Conservation (phyloP, 192 early-diverging fungal species). For the Coemansia sp. region DNA sequence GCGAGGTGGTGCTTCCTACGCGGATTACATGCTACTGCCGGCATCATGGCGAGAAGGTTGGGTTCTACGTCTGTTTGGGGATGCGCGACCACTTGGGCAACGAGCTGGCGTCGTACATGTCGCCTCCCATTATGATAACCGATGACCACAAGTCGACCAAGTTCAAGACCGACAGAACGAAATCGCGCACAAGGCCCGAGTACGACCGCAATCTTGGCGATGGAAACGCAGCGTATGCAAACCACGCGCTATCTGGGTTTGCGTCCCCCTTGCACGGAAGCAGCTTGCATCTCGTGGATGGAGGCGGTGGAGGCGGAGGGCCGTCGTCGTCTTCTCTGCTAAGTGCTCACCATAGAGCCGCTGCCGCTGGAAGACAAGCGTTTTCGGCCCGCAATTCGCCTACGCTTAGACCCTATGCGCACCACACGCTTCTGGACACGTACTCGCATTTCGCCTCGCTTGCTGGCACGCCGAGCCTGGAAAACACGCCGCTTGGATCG, state of each 20-base stretch:
- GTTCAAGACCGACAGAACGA: slow-evolving; percentile 56
- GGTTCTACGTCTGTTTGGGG: slow-evolving; percentile 86
- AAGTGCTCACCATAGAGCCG: neutral
- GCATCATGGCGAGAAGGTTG: slow-evolving; percentile 90
- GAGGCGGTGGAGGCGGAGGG: neutral
- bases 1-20: slow-evolving; percentile 85
- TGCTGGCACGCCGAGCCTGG: slow-evolving; percentile 48
- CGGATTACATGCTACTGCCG: slow-evolving; percentile 97
- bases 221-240: slow-evolving; percentile 41
- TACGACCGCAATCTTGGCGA: slow-evolving; percentile 45
- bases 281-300: slow-evolving; percentile 11
- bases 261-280: slow-evolving; percentile 20
- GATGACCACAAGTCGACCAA: slow-evolving; percentile 96
- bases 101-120: slow-evolving; percentile 75
- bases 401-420: slow-evolving; percentile 32
- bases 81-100: slow-evolving; percentile 66
- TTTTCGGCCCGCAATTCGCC: slow-evolving; percentile 54
- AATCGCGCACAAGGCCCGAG: slow-evolving; percentile 56
- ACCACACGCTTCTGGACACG: slow-evolving; percentile 38
- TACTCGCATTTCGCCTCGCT: slow-evolving; percentile 56
- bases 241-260: slow-evolving; percentile 44
- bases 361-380: slow-evolving; percentile 24
- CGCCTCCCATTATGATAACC: slow-evolving; percentile 94
- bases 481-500: slow-evolving; percentile 49
- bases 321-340: neutral